Evolutionary conservation across 2,329 filamentous ascomycete genomes (phyloP).

Genomic region (Macrophomina tecta): DNA sequence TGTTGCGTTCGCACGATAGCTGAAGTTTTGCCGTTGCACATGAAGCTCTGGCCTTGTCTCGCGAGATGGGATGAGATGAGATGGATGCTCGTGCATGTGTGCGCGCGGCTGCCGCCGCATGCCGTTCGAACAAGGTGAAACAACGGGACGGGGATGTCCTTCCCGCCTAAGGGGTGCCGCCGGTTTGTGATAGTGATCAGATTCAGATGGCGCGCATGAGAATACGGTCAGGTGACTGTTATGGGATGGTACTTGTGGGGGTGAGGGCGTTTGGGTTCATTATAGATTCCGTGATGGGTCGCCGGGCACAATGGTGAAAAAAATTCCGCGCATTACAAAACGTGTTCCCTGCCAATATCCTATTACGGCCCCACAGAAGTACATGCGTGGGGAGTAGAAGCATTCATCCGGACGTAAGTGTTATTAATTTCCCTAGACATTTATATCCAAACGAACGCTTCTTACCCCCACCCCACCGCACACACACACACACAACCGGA

Average conservation of each 20-base stretch:
- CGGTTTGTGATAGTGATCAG: constrained; percentile 20
- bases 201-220: constrained; percentile 11
- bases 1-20: neutral
- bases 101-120: neutral
- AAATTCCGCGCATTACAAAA: too few relatives aligned
- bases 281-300: too few relatives aligned
- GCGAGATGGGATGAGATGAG: neutral
- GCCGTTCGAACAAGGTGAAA: constrained; percentile 9
- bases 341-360: too few relatives aligned
- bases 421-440: too few relatives aligned
- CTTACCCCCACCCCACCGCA: too few relatives aligned
- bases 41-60: neutral
- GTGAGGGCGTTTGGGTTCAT: too few relatives aligned
- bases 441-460: too few relatives aligned
- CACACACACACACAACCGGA: too few relatives aligned
- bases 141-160: neutral
- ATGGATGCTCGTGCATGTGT: neutral
- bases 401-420: too few relatives aligned
- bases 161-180: neutral
- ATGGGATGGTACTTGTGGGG: neutral
- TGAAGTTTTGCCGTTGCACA: neutral
- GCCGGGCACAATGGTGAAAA: too few relatives aligned
- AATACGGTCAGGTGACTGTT: constrained; percentile 9
- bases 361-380: too few relatives aligned
- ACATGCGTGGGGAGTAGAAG: too few relatives aligned